Base-by-base conservation (phyloP, 2,329 filamentous ascomycete species). In the Fusarium abutilonis region DNA sequence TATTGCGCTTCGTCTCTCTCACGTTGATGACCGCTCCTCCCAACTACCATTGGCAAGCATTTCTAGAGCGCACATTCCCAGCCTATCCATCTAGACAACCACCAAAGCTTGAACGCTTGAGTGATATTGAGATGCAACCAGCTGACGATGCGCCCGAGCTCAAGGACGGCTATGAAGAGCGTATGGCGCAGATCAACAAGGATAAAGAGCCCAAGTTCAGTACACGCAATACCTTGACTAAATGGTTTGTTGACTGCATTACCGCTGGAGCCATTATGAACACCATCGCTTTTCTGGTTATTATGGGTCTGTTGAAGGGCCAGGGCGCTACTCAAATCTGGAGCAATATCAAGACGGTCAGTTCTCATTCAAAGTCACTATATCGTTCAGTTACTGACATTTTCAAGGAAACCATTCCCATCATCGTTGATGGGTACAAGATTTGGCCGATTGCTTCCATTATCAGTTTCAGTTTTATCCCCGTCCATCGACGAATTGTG, bases 1-100 rank as follows among this genome's bases (percentile, higher is more conserved):
- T 87, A 38, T 69, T 83, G 17, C 83, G 83, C 62, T 87, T 87
- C 72, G 78, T 84, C 35, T 74, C 80, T 34, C 78, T 83, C 48
- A 78, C 83, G 3, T 71, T 86, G 52, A 72, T 86, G 38, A 81
- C 81, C 5, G 79, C 83, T 2, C 85, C 85, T 7, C 80, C 84
- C 46, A 86, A 85, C 61, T 86, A 83, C 66, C 73, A 83, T 52
- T 87, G 85, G 84, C 83, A 87, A 64, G 78, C 82, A 51, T 78
- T 78, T 28, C 78, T 86, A 28, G 84, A 86, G 71, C 75, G 76
- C 19, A 77, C 72, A 9, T 84, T 85, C 52, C 84, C 84, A 1
- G 82, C 81, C 0, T 78, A 79, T 61, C 72, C 67, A 10, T n/a
- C 59, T 0, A 28, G 35, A 4, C 9, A 42, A 29, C 49, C 26